A percentile compares a stretch with the other conserved stretches of the same genome.
phyloP scores from a whole-genome alignment of 2,329 filamentous ascomycete species.

The Aspergillus sp. region DNA sequence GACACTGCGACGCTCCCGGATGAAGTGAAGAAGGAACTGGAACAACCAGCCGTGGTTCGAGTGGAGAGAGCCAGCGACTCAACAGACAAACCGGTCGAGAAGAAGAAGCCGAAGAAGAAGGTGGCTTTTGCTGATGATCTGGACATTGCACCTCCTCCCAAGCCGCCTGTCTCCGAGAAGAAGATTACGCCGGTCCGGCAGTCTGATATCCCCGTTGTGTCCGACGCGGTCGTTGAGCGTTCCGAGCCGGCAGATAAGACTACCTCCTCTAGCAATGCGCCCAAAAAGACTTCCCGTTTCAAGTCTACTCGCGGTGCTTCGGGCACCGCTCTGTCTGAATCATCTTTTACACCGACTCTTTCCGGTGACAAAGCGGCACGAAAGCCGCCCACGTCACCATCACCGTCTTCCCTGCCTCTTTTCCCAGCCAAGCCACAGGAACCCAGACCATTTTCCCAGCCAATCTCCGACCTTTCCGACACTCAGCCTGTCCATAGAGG shows the following conservation, averaged over 20 bases:
- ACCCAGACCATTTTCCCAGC: slow-evolving; percentile 39
- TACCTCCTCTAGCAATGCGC: slow-evolving; percentile 15
- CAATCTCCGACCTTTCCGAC: slow-evolving; percentile 26
- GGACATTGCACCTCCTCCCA: slow-evolving; percentile 61
- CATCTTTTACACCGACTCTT: slow-evolving; percentile 6
- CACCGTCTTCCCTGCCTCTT: slow-evolving; percentile 26
- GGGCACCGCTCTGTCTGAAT: slow-evolving; percentile 3
- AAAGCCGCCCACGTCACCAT: slow-evolving; percentile 19
- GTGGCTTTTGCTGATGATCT: slow-evolving; percentile 77
- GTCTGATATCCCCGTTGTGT: slow-evolving; percentile 33
- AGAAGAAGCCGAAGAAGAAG: slow-evolving; percentile 55
- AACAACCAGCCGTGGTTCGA: slow-evolving; percentile 23
- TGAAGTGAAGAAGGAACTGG: slow-evolving; percentile 29
- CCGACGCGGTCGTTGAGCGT: slow-evolving; percentile 46
- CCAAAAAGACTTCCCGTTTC: slow-evolving; percentile 46
- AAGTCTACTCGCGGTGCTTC: slow-evolving; percentile 33
- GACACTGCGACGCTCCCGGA: slow-evolving; percentile 33
- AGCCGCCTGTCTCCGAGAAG: slow-evolving; percentile 25
- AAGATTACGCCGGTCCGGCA: slow-evolving; percentile 25
- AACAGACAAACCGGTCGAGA: slow-evolving; percentile 8
- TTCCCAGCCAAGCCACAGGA: slow-evolving; percentile 37
- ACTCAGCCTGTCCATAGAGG: slow-evolving; percentile 33
- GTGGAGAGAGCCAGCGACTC: slow-evolving; percentile 21
- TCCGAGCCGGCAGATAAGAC: slow-evolving; percentile 19
- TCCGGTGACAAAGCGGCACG: slow-evolving; percentile 16